These are phyloP conservation scores for Botrytis galanthina DNA, from an alignment of 2,329 filamentous ascomycete species.

Conservation along the genomic window DNA sequence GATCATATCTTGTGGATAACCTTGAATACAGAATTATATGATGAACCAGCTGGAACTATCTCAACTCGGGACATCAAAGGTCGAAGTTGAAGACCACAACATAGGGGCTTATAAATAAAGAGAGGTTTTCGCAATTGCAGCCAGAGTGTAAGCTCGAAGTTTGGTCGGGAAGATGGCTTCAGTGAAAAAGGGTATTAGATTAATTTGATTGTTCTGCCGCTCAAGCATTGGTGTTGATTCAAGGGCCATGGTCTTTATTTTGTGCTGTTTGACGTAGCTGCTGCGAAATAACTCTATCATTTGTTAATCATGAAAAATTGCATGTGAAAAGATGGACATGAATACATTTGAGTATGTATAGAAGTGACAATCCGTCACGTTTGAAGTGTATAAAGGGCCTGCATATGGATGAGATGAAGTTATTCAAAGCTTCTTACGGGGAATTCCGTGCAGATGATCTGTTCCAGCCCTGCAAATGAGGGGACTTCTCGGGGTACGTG, in stretches of 20 bases:
- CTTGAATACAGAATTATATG: neutral
- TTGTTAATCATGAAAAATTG: neutral
- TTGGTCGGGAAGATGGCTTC: fast-evolving
- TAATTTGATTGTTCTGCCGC: neutral
- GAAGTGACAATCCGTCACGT: neutral
- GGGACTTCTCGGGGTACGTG: neutral
- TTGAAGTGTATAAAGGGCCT: neutral
- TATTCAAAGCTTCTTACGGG: neutral
- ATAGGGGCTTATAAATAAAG: neutral
- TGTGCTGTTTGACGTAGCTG: neutral
- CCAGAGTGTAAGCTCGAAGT: neutral
- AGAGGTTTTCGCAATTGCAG: no score
- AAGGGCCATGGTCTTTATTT: neutral
- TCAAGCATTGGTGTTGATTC: no score
- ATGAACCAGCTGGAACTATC: no score
- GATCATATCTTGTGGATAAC: constrained; percentile 45
- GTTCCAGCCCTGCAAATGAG: neutral
- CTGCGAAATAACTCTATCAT: neutral
- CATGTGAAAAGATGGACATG: no score
- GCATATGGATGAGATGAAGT: neutral
- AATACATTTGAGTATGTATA: neutral
- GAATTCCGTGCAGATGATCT: neutral
- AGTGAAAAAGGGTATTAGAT: fast-evolving
- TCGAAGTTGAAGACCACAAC: neutral
- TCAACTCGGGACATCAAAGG: fast-evolving